These are phyloP conservation scores for Mycena polygramma DNA, from an alignment of 768 basidiomycete genomes.

Conservation along the genomic window DNA sequence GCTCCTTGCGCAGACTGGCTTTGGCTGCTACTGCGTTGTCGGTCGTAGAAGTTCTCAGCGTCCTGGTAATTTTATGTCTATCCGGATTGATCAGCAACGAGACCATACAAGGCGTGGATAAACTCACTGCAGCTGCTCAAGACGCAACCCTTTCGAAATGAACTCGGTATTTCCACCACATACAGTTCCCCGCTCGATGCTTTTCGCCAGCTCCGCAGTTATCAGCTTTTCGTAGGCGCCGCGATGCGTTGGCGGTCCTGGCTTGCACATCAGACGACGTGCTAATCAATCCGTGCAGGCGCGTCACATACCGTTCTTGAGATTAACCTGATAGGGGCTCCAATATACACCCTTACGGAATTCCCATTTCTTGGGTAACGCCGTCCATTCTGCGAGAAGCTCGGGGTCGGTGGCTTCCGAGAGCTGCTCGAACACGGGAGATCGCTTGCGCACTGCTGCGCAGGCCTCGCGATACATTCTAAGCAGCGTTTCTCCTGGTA, in stretches of 20 bases:
- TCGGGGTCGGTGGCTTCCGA: not conserved
- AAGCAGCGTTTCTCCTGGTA: not conserved
- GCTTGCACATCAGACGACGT: not conserved
- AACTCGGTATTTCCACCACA: not conserved
- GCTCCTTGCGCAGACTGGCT: not conserved
- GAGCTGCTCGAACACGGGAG: not conserved
- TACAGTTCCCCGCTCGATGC: no score
- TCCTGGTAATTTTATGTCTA: not conserved
- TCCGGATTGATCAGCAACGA: no score
- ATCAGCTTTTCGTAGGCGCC: constrained; percentile 7
- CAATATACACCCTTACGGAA: not conserved
- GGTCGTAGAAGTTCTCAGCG: not conserved
- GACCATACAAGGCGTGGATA: no score
- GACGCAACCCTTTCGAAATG: not conserved
- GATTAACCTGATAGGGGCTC: not conserved
- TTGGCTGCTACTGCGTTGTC: not conserved
- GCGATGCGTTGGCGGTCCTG: constrained; percentile 12
- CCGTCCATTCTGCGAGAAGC: not conserved
- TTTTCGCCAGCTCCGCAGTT: not conserved
- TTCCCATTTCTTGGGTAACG: not conserved
- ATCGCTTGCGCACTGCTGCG: not conserved
- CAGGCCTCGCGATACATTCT: constrained; percentile 2
- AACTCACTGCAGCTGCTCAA: constrained; percentile 7
- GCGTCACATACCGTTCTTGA: not conserved
- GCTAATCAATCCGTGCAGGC: no score